Conservation (phyloP, 1,284 basidiomycete species). For the Pholiota adiposa region DNA sequence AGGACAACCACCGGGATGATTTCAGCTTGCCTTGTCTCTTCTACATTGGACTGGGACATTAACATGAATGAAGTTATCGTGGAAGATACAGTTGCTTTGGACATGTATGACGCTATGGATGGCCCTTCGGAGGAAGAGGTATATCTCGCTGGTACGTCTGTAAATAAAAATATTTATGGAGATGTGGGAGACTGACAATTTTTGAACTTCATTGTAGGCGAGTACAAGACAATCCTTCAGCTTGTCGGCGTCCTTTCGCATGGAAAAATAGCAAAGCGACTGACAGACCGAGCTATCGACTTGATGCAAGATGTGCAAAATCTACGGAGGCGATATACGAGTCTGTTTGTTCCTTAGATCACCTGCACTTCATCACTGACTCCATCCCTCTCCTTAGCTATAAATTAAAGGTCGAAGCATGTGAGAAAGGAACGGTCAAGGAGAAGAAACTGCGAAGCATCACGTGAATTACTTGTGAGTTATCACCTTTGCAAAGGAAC, state of each 20-base stretch:
- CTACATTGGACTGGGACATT: slow-evolving; percentile 65
- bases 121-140: slow-evolving; percentile 85
- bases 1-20: slow-evolving; percentile 94
- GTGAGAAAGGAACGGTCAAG: slow-evolving; percentile 79
- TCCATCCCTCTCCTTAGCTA: slow-evolving; percentile 55
- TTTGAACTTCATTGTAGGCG: slow-evolving; percentile 61
- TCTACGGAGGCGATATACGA: slow-evolving; percentile 91
- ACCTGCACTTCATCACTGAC: slow-evolving; percentile 4
- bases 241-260: slow-evolving; percentile 89
- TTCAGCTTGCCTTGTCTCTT: slow-evolving; percentile 86
- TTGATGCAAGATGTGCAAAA: slow-evolving; percentile 95
- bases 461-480: slow-evolving; percentile 86
- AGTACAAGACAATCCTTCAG: slow-evolving; percentile 97
- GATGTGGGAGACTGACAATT: not conserved
- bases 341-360: slow-evolving; percentile 45
- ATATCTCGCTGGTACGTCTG: slow-evolving; percentile 75
- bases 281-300: slow-evolving; percentile 91
- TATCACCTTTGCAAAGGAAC: not conserved
- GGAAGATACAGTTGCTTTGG: slow-evolving; percentile 45
- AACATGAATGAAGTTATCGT: slow-evolving; percentile 41
- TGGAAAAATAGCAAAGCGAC: slow-evolving; percentile 90
- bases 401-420: slow-evolving; percentile 88
- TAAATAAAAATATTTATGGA: not conserved
- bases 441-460: slow-evolving; percentile 74
- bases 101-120: slow-evolving; percentile 69